Base-by-base conservation (phyloP, 2,329 filamentous ascomycete genomes). In the Trichoderma sp. region DNA sequence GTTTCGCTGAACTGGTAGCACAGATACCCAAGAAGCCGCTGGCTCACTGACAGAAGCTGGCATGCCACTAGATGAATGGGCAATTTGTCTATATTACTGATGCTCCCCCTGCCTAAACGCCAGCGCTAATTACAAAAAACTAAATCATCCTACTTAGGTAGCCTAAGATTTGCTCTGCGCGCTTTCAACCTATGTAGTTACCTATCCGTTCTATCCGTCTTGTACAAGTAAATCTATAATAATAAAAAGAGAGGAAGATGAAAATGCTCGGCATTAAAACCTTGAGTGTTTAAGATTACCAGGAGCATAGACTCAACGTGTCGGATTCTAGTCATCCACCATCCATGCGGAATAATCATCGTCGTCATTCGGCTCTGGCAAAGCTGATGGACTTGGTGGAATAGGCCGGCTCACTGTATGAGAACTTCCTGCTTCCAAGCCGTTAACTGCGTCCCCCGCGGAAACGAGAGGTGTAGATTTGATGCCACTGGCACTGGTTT, bases 271-370 rank as follows among this genome's bases (percentile, higher is more conserved):
- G 43, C 7, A 12, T 50, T 50, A 20, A 50, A 20, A 20, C n/a
- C 43, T 50, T 50, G n/a, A 12, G n/a, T 50, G 9, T 0, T n/a
- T 1, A 32, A 34, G 28, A 59, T 17, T 6, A 23, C 23, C 4
- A 20, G 17, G 20, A 13, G 3, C 4, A 26, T 30, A 30, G 61
- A 71, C 73, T 39, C 63, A 71, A 20, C 23, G 17, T 34, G n/a
- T n/a, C 15, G 9, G n/a, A 20, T 55, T 23, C 17, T 72, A 61
- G 20, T 69, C 66, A 15, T 79, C 75, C n/a, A 78, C 75, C 65
- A 79, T 74, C 77, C 77, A 79, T 7, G 77, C 75, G 12, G 76
- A 77, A 43, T 74, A 77, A 23, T 76, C 77, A 9, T 78, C 76
- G 28, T 77, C 75, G 12, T 77, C 77, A 23, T 69, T 59, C 13